Evolutionary conservation across 2,329 filamentous ascomycete species (phyloP), one percentile per base, ranked within the genome.

Genomic region (Aspergillus sp.): DNA sequence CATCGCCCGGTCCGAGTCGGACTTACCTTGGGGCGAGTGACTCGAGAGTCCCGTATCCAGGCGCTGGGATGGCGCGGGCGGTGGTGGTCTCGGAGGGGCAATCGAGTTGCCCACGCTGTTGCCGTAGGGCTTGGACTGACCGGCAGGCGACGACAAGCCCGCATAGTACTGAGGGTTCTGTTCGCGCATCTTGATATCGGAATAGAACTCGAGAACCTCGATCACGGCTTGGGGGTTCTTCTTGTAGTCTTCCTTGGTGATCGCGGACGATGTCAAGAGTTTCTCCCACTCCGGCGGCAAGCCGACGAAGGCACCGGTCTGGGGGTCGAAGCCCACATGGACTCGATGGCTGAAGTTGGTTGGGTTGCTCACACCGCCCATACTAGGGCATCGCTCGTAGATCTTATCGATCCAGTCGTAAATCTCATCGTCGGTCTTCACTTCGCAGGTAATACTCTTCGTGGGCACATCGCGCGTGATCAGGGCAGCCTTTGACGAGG

Each of bases 361-460:
- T 5, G 94, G 94, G 72, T 97, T 96, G 75, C 93, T 96, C 51
- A 99, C 94, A 62, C 94, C 94, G 56, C 94, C 92, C 90, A 97
- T 96, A 57, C 90, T 93, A 16, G 94, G 94, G 71, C 93, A 97
- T 59, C 93, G 88, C 63, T 93, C 91, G 70, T 97, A 97, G 60
- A 99, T 95, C 70, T 92, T 90, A 72, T 99, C 94, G 65, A 97
- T 96, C 94, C 94, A 99, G 65, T 95, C 91, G 73, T 99, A 99
- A 49, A 99, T 85, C 62, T 99, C 94, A 67, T 96, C 93, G 66
- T 99, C 94, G 51, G 86, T 88, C 74, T 96, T 95, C 64, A 97
- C 91, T 69, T 89, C 90, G 71, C 96, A 94, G 58, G 94, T 91
- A 48, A 96, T 83, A 3, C 90, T 89, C 70, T 89, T 90, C 53